Base-by-base conservation (phyloP, 805 yeast genomes). In the Vanderwaltozyma verrucispora region DNA sequence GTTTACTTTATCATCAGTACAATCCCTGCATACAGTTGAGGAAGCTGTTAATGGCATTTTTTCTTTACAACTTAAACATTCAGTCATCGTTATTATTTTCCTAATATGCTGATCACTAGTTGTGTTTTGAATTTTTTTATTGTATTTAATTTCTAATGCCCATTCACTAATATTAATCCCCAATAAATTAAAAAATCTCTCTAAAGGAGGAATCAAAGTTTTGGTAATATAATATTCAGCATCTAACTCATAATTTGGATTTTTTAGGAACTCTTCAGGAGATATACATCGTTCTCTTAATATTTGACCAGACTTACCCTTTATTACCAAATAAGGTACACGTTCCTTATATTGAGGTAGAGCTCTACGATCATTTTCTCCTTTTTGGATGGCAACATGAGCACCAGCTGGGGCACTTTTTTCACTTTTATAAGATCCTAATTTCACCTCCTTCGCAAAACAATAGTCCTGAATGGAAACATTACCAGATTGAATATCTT, bases 341-440 rank as follows among this genome's bases (percentile, higher is more conserved):
- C 97, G 64, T 56, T 92, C 96, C 37, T 72, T 70, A 46, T 83
- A 89, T 54, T 89, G 96, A 0, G 96, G 95, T 48, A 75, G 87
- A 1, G 80, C 70, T 28, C 94, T 62, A 14, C 69, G 72, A 54
- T 92, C 98, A 4, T 65, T 56, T 23, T 69, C 69, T 57, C 76
- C 71, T 41, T 69, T 71, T 44, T 72, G 71, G 43, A 71, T 69
- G n/a, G 92, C 80, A 2, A 92, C 69, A 12, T 77, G 68, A 0
- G 98, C 97, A 0, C 97, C 97, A 0, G 97, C 92, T 1, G 98
- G 98, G 2, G 86, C 71, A 36, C 75, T 69, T 12, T 67, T 64
- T 24, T 75, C 81, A 44, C 74, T 77, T 53, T 82, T 82, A 55
- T 92, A 92, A 0, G 80, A 68, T 0, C 97, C 97, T 32, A 86